Percentiles rank a stretch among this genome's conserved stretches.
Conservation (phyloP, 495 filamentous ascomycete species). For the Neurospora intermedia region DNA sequence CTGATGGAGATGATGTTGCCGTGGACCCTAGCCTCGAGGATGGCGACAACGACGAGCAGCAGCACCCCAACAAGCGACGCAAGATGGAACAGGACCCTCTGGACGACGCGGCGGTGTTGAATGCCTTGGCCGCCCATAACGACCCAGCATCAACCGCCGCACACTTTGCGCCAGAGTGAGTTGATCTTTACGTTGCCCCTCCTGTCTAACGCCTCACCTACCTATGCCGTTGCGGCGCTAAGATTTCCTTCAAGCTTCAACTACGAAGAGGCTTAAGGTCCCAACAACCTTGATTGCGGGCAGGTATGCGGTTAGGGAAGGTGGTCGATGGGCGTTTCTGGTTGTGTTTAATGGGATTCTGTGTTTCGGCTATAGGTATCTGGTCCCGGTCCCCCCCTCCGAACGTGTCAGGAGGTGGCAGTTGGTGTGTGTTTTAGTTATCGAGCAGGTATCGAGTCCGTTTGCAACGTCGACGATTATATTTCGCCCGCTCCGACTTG, state of each 20-base stretch:
- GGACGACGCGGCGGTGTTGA: slow-evolving; percentile 31
- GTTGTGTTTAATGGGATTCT: neutral
- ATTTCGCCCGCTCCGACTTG: neutral
- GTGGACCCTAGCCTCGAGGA: slow-evolving; percentile 22
- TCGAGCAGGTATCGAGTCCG: neutral
- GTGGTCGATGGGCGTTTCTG: neutral
- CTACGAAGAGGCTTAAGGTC: slow-evolving; percentile 24
- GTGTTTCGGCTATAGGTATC: neutral
- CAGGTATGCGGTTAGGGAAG: neutral
- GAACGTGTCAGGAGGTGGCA: neutral
- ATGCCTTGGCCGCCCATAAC: slow-evolving; percentile 28
- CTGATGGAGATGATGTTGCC: slow-evolving; percentile 12
- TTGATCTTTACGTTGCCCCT: neutral
- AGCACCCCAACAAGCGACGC: slow-evolving; percentile 6
- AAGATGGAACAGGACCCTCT: slow-evolving; percentile 7
- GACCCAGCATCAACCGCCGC: slow-evolving; percentile 19
- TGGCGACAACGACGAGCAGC: slow-evolving; percentile 11
- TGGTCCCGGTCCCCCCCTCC: neutral
- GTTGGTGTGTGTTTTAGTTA: neutral
- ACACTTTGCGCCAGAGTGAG: slow-evolving; percentile 29
- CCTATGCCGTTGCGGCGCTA: neutral
- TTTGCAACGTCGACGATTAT: neutral
- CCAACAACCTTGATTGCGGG: neutral
- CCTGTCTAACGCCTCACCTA: neutral
- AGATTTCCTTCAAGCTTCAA: slow-evolving; percentile 9